Conservation (phyloP, 148 eudicot species). For the Persicaria maculosa region DNA sequence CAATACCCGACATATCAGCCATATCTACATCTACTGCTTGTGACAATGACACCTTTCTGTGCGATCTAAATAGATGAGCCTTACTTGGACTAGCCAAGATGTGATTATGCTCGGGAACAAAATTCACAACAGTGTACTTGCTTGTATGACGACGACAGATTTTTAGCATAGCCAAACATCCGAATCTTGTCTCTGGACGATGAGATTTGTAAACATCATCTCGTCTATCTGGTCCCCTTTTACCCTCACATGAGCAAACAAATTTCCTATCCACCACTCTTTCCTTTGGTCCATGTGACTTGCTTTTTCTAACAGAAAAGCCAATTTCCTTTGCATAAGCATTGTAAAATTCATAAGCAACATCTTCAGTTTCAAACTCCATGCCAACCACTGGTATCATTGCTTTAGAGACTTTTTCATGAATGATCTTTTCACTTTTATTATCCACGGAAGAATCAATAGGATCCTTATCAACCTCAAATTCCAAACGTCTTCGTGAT, state of each 20-base stretch:
- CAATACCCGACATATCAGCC: not conserved
- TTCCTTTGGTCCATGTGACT: too few species aligned
- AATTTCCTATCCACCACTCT: constrained; percentile 30
- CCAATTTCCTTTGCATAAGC: constrained; percentile 33
- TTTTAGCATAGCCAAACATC: not conserved
- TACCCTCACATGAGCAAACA: constrained; percentile 24
- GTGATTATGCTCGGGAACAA: not conserved
- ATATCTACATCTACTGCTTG: not conserved
- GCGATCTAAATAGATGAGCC: not conserved
- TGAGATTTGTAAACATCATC: constrained; percentile 24
- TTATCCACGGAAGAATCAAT: not conserved
- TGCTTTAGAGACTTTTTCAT: too few species aligned
- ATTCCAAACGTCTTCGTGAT: not conserved
- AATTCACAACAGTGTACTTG: not conserved
- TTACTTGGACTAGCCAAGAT: not conserved
- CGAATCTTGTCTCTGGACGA: not conserved
- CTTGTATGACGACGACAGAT: not conserved
- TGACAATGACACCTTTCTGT: not conserved
- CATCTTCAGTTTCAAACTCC: constrained; percentile 44
- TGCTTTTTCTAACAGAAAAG: constrained; percentile 34
- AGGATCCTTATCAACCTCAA: not conserved
- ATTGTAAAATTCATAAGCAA: constrained; percentile 34
- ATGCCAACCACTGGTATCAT: constrained; percentile 24
- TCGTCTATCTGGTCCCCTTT: constrained; percentile 30
- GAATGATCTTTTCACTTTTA: not conserved